Conservation (phyloP, 495 filamentous ascomycete genomes). For the Hypoxylon trugodes region DNA sequence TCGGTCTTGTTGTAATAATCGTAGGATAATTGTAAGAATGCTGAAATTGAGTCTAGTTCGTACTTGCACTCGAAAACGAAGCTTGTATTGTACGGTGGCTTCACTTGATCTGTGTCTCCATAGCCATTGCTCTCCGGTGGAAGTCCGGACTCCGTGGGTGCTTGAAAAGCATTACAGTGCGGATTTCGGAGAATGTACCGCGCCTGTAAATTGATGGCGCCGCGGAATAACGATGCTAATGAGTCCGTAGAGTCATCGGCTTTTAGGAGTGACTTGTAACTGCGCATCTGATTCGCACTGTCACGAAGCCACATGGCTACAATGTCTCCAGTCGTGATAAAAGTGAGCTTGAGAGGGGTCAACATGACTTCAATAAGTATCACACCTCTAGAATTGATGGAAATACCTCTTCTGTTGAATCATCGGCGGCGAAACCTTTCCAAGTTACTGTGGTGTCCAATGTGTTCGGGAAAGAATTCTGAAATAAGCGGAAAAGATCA, state of each 20-base stretch:
- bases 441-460: conserved; percentile 73
- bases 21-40: conserved; percentile 66
- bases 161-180: conserved; percentile 73
- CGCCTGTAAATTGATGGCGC: conserved; percentile 72
- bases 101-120: conserved; percentile 39
- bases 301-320: conserved; percentile 76
- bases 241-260: conserved; percentile 53
- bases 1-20: conserved; percentile 67
- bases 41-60: conserved; percentile 73
- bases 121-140: conserved; percentile 49
- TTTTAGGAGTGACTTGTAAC: conserved; percentile 65
- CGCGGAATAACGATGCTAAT: conserved; percentile 67
- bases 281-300: conserved; percentile 71
- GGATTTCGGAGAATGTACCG: conserved; percentile 66
- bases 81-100: conserved; percentile 33
- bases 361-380: conserved; percentile 57
- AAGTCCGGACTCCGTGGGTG: conserved; percentile 62
- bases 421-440: conserved; percentile 62
- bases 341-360: conserved; percentile 50
- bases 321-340: conserved; percentile 71
- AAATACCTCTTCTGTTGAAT: conserved; percentile 50
- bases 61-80: conserved; percentile 65
- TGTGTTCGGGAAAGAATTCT: conserved; percentile 72
- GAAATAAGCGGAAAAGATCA: conserved; percentile 70
- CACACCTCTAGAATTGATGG: conserved; percentile 38